Evolutionary conservation across 1,284 basidiomycete species (phyloP).

Genomic region (Trichosporon ovoides): DNA sequence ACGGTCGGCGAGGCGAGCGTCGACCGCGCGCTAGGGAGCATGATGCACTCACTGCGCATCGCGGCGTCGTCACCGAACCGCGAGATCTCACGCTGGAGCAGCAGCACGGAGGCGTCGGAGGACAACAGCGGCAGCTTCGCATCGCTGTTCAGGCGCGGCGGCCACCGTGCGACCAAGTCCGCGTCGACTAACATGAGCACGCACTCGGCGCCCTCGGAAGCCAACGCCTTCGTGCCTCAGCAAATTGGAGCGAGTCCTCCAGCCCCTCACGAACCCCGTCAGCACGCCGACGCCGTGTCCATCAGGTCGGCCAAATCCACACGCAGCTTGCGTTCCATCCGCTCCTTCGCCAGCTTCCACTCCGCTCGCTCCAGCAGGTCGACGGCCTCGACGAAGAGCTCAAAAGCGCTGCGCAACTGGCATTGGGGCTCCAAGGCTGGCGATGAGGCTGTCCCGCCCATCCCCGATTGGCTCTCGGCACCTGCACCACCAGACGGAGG

Average conservation of each 20-base stretch:
- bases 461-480: background rate
- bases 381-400: background rate
- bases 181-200: background rate
- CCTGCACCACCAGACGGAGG: background rate
- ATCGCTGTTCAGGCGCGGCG: background rate
- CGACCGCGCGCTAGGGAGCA: slow-evolving; percentile 3
- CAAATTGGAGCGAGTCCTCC: no score
- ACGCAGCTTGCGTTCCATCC: background rate
- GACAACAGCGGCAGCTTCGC: background rate
- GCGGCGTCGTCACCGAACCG: background rate
- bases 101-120: slow-evolving; percentile 1
- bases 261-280: background rate
- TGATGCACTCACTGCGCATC: slow-evolving; percentile 6
- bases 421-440: background rate
- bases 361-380: background rate
- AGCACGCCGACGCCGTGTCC: background rate
- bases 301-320: slow-evolving; percentile 7
- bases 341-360: background rate
- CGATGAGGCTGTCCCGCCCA: slow-evolving; percentile 2
- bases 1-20: slow-evolving; percentile 6
- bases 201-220: background rate
- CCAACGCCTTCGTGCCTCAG: background rate
- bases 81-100: background rate
- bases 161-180: no score
- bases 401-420: background rate